A percentile compares a stretch with the other conserved stretches of the same genome.
phyloP scores from a whole-genome alignment of 345 rosid genomes.

The Aethionema arabicum region DNA sequence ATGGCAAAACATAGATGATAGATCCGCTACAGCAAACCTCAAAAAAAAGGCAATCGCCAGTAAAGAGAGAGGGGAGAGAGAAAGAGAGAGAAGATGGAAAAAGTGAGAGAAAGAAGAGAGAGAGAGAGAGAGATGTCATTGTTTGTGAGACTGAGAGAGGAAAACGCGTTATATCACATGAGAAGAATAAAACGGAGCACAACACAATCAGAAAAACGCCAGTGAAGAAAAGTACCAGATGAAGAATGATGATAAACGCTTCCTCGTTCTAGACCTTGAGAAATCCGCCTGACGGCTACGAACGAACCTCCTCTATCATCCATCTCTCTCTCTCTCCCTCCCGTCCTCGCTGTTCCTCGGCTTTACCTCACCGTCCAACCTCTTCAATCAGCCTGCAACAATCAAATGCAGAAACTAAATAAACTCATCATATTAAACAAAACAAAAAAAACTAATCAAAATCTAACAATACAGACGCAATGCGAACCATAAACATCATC shows the following conservation, averaged over 20 bases:
- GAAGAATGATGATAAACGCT: constrained; percentile 83
- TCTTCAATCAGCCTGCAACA: constrained; percentile 18
- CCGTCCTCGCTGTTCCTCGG: constrained; percentile 13
- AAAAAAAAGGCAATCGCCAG: constrained; percentile 10
- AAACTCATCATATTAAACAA: constrained; percentile 4
- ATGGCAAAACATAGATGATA: constrained; percentile 32
- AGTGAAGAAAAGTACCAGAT: constrained; percentile 54
- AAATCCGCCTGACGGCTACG: constrained; percentile 95
- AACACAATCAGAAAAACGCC: neutral
- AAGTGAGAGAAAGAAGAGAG: constrained; percentile 21
- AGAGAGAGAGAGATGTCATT: neutral
- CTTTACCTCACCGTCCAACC: constrained; percentile 8
- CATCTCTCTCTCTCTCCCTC: constrained; percentile 45
- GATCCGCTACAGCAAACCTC: constrained; percentile 39
- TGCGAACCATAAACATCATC: constrained; percentile 12
- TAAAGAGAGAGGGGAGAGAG: constrained; percentile 6
- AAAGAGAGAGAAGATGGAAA: neutral
- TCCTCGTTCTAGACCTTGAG: constrained; percentile 85
- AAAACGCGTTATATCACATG: constrained; percentile 26
- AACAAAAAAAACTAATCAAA: constrained; percentile 5
- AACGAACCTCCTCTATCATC: constrained; percentile 98
- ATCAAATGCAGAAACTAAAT: constrained; percentile 29
- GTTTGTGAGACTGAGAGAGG: constrained; percentile 10
- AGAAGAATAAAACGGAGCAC: too few species aligned
- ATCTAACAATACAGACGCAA: constrained; percentile 23